Percentiles rank a stretch among this genome's conserved stretches.
These are phyloP conservation scores for Ustilago crameri DNA, from an alignment of 1,284 basidiomycete genomes.

Conservation along the genomic window DNA sequence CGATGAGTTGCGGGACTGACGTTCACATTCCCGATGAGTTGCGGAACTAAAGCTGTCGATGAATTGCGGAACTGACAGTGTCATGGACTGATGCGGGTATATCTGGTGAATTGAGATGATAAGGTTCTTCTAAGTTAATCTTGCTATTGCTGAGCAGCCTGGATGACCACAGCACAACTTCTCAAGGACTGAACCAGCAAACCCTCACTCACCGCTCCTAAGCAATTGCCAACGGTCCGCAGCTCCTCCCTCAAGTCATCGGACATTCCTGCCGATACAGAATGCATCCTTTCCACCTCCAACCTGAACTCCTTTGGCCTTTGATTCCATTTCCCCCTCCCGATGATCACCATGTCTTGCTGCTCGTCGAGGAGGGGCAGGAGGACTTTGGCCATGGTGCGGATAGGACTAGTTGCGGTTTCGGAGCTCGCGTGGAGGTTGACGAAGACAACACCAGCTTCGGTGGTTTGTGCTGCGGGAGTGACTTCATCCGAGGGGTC, in stretches of 20 bases:
- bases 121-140: not conserved
- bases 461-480: not conserved
- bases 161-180: slow-evolving; percentile 19
- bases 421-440: slow-evolving; percentile 11
- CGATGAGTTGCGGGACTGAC: no score
- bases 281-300: slow-evolving; percentile 38
- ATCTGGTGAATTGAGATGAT: not conserved
- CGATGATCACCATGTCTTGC: slow-evolving; percentile 45
- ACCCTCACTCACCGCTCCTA: slow-evolving; percentile 41
- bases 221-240: slow-evolving; percentile 27
- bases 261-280: not conserved
- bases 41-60: no score
- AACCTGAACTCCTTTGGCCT: slow-evolving; percentile 34
- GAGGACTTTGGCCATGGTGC: slow-evolving; percentile 18
- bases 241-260: slow-evolving; percentile 30
- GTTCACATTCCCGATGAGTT: no score
- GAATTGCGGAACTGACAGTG: no score
- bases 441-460: slow-evolving; percentile 29
- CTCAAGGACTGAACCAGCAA: slow-evolving; percentile 15
- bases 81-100: no score
- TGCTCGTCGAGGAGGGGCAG: slow-evolving; percentile 25
- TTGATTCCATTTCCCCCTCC: slow-evolving; percentile 48
- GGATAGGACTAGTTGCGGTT: slow-evolving; percentile 7
- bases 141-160: slow-evolving; percentile 23
- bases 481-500: not conserved